A percentile compares a stretch with the other conserved stretches of the same genome.
These are phyloP conservation scores for Dioscorea alata DNA, from an alignment of 106 monocot genomes.

Conservation along the genomic window DNA sequence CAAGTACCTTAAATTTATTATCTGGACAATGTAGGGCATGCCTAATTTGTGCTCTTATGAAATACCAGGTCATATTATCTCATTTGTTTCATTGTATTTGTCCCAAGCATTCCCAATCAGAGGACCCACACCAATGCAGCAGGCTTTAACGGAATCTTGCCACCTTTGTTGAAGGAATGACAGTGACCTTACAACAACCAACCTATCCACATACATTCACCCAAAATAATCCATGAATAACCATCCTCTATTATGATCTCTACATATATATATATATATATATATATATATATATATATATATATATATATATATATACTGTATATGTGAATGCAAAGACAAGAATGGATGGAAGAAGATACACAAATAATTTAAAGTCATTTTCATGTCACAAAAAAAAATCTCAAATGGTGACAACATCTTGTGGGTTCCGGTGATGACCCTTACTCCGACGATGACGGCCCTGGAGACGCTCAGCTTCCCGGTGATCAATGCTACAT, in stretches of 20 bases:
- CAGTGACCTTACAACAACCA: background rate
- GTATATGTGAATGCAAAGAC: background rate
- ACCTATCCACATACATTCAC: too few species aligned
- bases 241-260: too few species aligned
- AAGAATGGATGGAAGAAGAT: background rate
- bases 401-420: background rate
- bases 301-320: background rate
- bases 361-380: background rate
- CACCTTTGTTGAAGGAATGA: background rate
- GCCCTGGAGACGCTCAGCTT: slow-evolving; percentile 17
- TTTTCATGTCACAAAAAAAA: background rate
- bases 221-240: too few species aligned
- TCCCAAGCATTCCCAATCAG: background rate
- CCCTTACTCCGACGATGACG: slow-evolving; percentile 17
- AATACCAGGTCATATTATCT: background rate
- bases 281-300: too few species aligned
- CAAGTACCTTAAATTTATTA: too few species aligned
- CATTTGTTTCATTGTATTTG: background rate
- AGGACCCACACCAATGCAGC: background rate
- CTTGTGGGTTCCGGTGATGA: slow-evolving; percentile 1
- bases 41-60: too few species aligned
- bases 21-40: too few species aligned
- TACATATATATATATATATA: too few species aligned
- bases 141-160: background rate
- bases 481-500: slow-evolving; percentile 21